Evolutionary conservation across 495 filamentous ascomycete species (phyloP), one percentile per base, ranked within the genome.

Genomic region (Bacidia gigantensis): DNA sequence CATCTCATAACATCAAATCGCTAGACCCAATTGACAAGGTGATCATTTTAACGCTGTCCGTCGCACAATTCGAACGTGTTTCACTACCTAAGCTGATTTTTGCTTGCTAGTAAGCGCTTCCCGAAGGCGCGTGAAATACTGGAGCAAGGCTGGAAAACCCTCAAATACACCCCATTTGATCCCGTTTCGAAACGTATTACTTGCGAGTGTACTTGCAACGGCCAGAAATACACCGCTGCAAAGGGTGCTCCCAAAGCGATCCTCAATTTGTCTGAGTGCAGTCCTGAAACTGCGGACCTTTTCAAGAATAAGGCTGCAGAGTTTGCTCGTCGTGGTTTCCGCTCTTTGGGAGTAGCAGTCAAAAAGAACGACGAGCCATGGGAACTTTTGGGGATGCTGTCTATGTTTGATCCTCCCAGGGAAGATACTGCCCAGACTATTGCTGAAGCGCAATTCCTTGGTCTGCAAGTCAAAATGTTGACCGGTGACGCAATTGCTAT

Each of bases 401-500:
- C 81, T 64, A 83, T 86, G 80, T 86, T 86, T 66, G 82, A 86
- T 60, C 82, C 82, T 62, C 82, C 82, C 51, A 80, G 82, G 75
- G 81, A 86, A 60, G 81, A 86, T 63, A 86, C 82, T 58, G 82
- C 82, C 58, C 80, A 84, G 69, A 86, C 82, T 64, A 86, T 86
- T 61, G 74, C 80, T 60, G 82, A 86, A 69, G 81, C 82, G 64
- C 82, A 86, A 68, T 73, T 77, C 65, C 80, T 86, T 51, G 81
- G 82, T 78, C 79, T 86, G 39, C 77, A 74, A 57, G 82, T 86
- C 56, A 86, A 86, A 76, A 86, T 86, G 82, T 67, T 86, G 61
- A 86, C 82, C 70, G 82, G 82, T 81, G 82, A 86, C 64, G 82
- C 82, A 50, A 82, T 86, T 60, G 81, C 82, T 64, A 86, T 84